These are phyloP conservation scores for Phytophthora chlamydospora DNA, from an alignment of 352 stramenopile genomes.

Conservation along the genomic window DNA sequence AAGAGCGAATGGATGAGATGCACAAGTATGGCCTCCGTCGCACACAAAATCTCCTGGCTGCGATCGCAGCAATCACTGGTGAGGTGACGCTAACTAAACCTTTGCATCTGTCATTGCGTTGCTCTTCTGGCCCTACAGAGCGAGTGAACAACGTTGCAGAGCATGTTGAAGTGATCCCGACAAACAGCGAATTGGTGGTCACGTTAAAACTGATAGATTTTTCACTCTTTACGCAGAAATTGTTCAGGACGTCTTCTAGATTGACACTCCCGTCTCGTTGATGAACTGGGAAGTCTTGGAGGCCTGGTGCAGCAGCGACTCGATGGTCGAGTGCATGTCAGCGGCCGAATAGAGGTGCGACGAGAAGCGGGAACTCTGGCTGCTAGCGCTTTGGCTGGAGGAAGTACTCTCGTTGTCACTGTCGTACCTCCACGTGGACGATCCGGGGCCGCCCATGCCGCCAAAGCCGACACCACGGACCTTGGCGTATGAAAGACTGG, in stretches of 20 bases:
- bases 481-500: constrained; percentile 47
- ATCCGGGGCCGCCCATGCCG: constrained; percentile 29
- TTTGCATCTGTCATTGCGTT: no score
- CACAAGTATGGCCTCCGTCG: neutral
- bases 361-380: constrained; percentile 48
- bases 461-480: constrained; percentile 39
- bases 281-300: constrained; percentile 72
- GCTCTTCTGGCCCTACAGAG: no score
- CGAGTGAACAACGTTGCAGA: no score
- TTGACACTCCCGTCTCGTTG: constrained; percentile 47
- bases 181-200: neutral
- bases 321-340: constrained; percentile 75
- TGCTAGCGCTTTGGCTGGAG: constrained; percentile 53
- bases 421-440: constrained; percentile 53
- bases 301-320: constrained; percentile 71
- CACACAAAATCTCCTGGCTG: constrained; percentile 1
- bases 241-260: constrained; percentile 33
- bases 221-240: constrained; percentile 10
- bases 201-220: constrained; percentile 7
- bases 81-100: constrained; percentile 7
- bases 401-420: constrained; percentile 61
- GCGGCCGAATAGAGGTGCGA: constrained; percentile 56
- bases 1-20: constrained; percentile 7
- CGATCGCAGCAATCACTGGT: neutral
- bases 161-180: neutral